Base-by-base conservation (phyloP, 805 yeast genomes). In the Ogataea henricii region DNA sequence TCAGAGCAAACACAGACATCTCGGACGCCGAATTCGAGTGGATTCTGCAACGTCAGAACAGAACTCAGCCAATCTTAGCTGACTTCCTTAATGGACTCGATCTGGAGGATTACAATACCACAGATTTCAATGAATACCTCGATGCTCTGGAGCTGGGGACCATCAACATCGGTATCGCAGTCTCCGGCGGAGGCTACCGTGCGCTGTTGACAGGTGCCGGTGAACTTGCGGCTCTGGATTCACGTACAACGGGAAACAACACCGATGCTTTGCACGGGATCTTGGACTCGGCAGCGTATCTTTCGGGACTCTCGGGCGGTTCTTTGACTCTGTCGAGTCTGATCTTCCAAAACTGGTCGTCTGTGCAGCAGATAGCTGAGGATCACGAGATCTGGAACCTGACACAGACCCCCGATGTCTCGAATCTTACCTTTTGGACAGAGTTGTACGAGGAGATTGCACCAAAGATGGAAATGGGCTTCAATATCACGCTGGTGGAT, bases 191-290 rank as follows among this genome's bases (percentile, higher is more conserved):
- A 57, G 94, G 96, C 2, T 87, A 85, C 64, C 77, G 96, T 53
- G 94, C 96, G 32, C 84, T 89, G 85, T 67, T 89, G 40, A 68
- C 75, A 38, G 96, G 95, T 14, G 95, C 95, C 6, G 96, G 96
- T 27, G 81, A 81, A 63, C 60, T 89, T n/a, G 71, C 87, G 2
- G 96, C 91, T 0, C 66, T 87, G 54, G 96, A 89, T 63, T 79
- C 82, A 48, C 73, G 94, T 55, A 79, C 91, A n/a, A 67, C 77
- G 1, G 66, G 49, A 14, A 46, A 55, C 18, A 37, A 37, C 40
- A 26, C 30, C 18, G 14, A 23, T 7, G 56, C 47, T 17, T 50
- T 61, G 67, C 17, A 56, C 60, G 96, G 96, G 4, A 64, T 89
- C 18, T 67, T 89, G 30, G 91, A 89, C 60, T 69, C 85, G 14